These are phyloP conservation scores for Alectoria sarmentosa DNA, from an alignment of 495 filamentous ascomycete species.

Conservation along the genomic window DNA sequence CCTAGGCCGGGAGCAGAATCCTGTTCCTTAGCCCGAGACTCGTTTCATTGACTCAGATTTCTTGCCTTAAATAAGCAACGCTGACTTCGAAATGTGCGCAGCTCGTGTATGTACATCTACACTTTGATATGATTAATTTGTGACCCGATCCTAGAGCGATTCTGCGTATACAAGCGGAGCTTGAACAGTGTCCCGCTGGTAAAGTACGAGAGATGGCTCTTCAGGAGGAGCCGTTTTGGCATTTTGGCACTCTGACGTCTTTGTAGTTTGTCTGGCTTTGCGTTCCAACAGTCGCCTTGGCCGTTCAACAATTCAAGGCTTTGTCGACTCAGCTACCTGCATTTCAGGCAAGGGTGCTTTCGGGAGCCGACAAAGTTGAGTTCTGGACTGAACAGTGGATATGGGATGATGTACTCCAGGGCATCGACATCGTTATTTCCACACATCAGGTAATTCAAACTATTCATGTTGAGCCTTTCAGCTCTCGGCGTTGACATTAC, in stretches of 20 bases:
- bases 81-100: too few species aligned
- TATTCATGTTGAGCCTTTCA: neutral
- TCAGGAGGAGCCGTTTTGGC: neutral
- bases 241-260: constrained; percentile 2
- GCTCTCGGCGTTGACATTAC: constrained; percentile 22
- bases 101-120: neutral
- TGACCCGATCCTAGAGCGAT: constrained; percentile 52
- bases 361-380: constrained; percentile 62
- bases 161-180: constrained; percentile 65
- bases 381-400: constrained; percentile 63
- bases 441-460: constrained; percentile 48
- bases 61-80: too few species aligned
- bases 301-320: constrained; percentile 62
- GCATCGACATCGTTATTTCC: constrained; percentile 66
- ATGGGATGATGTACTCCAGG: constrained; percentile 67
- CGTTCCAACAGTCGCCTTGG: constrained; percentile 68
- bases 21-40: too few species aligned
- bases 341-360: constrained; percentile 56
- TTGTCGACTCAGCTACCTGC: constrained; percentile 55
- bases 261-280: constrained; percentile 77
- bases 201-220: constrained; percentile 45
- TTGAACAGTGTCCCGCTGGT: constrained; percentile 51
- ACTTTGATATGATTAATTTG: neutral
- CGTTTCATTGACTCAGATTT: too few species aligned
- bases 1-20: too few species aligned